phyloP scores from a whole-genome alignment of 441 rosid genomes.

The Hura crepitans region DNA sequence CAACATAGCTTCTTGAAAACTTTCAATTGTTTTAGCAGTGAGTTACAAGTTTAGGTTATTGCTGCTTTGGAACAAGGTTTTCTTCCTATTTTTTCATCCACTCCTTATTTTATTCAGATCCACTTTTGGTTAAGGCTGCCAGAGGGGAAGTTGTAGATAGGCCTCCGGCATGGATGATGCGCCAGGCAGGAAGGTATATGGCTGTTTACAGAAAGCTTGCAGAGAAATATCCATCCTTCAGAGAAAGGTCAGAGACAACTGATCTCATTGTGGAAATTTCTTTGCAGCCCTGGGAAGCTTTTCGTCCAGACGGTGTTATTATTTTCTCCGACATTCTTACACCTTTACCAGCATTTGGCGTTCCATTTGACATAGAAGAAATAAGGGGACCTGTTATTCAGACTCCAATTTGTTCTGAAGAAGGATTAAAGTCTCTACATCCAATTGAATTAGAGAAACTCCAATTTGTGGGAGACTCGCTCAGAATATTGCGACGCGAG shows the following conservation, averaged over 20 bases:
- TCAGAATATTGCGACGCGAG: slow-evolving; percentile 72
- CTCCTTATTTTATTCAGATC: slow-evolving; percentile 46
- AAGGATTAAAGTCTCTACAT: slow-evolving; percentile 62
- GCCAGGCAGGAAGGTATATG: slow-evolving; percentile 98
- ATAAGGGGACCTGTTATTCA: slow-evolving; percentile 78
- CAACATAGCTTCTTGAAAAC: neutral
- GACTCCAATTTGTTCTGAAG: slow-evolving; percentile 68
- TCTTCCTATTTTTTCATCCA: slow-evolving; percentile 1
- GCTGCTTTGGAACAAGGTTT: neutral
- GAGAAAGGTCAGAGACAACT: slow-evolving; percentile 90
- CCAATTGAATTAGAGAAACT: slow-evolving; percentile 71
- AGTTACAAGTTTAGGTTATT: neutral
- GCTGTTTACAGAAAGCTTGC: slow-evolving; percentile 91
- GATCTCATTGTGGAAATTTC: slow-evolving; percentile 90
- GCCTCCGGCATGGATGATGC: slow-evolving; percentile 99
- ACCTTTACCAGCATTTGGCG: slow-evolving; percentile 88
- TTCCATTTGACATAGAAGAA: slow-evolving; percentile 91
- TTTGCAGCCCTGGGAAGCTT: slow-evolving; percentile 96
- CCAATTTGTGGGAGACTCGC: slow-evolving; percentile 70
- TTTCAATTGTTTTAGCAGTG: neutral
- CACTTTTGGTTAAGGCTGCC: slow-evolving; percentile 85
- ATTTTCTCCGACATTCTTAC: slow-evolving; percentile 95
- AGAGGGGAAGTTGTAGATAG: slow-evolving; percentile 68
- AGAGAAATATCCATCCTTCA: slow-evolving; percentile 82
- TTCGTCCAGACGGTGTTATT: slow-evolving; percentile 85